Evolutionary conservation across 805 yeast species (phyloP), one percentile per base, ranked within the genome.

Genomic region (Starmerella riodocensis): DNA sequence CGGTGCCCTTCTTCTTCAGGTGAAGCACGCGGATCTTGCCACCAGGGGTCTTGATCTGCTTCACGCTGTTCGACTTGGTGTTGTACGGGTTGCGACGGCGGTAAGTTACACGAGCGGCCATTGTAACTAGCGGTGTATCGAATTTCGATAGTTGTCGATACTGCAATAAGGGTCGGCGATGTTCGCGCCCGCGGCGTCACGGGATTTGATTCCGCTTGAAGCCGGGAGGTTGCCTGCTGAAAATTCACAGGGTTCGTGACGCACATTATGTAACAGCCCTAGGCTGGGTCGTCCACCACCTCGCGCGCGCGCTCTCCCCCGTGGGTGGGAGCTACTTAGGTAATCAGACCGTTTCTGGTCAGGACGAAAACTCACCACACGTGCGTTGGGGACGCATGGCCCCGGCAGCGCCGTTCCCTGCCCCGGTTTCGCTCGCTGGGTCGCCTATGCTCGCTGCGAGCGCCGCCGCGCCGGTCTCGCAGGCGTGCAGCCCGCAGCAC

Each of bases 11-110:
- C 78, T 85, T 85, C 80, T 83, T 83, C 64, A 84, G 74, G 75
- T 91, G 98, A 71, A 86, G 95, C 65, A 94, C 94, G 66, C 85
- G 78, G 71, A 91, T 78, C 71, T 79, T 80, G 67, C 97, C 97
- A 78, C 99, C 99, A 71, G 99, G 98, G 72, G 99, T 91, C 83
- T 88, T 91, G 62, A 88, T 94, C 71, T 88, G 93, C 86, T 82
- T 88, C 76, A 91, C 88, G 76, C 81, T 83, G 94, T 91, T 91
- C 61, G 98, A 91, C 71, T 78, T 80, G 79, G 98, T 86, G 94
- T 91, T 91, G 94, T 85, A 86, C 73, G 96, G 94, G 71, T 85
- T 86, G 78, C 94, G 83, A 78, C 93, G 84, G 80, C 96, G 84
- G 82, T 76, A 86, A 59, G 96, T 85, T 71, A 86, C 93, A 79